Evolutionary conservation across 2,329 filamentous ascomycete genomes (phyloP).

Genomic region (Aspergillus ustus): DNA sequence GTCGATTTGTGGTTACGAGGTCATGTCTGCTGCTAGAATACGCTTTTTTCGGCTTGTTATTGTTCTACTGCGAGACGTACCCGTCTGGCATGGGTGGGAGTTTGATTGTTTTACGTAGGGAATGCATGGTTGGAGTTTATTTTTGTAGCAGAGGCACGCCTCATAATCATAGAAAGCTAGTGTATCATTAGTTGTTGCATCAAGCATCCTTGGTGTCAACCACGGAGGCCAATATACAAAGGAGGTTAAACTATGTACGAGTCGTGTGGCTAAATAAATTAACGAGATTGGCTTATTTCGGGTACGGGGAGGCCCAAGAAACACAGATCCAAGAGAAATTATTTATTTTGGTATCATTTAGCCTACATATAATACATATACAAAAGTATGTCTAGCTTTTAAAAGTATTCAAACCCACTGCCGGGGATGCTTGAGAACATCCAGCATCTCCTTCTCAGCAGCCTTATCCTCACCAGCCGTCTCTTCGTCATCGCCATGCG

Average conservation of each 20-base stretch:
- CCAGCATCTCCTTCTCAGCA: conserved; percentile 76
- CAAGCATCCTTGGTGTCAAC: neutral
- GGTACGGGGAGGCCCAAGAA: neutral
- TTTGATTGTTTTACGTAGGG: neutral
- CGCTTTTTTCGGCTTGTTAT: neutral
- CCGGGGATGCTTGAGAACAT: conserved; percentile 66
- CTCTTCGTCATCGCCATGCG: conserved; percentile 54
- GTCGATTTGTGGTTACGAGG: neutral
- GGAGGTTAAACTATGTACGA: neutral
- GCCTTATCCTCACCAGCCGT: conserved; percentile 38
- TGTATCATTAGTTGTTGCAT: neutral
- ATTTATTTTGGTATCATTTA: neutral
- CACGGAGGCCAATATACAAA: neutral
- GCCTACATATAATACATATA: conserved; percentile 10
- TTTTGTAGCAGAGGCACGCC: neutral
- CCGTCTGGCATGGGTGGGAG: neutral
- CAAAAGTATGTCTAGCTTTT: neutral
- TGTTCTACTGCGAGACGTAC: neutral
- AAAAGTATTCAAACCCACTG: conserved; percentile 59
- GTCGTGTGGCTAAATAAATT: neutral
- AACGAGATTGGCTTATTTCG: neutral
- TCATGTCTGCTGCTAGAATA: neutral
- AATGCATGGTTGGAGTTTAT: conserved; percentile 6
- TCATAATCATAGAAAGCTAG: neutral
- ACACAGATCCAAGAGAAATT: neutral